These are phyloP conservation scores for Tothia fuscella DNA, from an alignment of 2,329 filamentous ascomycete genomes.

Conservation along the genomic window DNA sequence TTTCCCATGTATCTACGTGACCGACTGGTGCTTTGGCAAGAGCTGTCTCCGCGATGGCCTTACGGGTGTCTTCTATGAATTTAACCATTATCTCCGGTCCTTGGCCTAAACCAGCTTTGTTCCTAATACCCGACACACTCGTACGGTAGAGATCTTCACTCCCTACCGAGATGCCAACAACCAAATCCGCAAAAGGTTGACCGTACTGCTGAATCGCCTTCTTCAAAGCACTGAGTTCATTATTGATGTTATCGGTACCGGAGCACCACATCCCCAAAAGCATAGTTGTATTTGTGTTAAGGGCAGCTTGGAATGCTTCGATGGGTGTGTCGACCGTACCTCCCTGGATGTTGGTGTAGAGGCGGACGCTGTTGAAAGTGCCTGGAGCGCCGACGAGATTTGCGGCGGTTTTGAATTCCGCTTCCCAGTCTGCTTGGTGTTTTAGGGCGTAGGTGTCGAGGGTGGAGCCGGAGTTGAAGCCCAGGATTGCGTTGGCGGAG, in stretches of 20 bases:
- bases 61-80: conserved; percentile 12
- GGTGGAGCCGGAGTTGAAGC: conserved; percentile 24
- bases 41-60: conserved; percentile 13
- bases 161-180: conserved; percentile 26
- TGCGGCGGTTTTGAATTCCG: conserved; percentile 5
- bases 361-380: conserved; percentile 8
- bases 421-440: conserved; percentile 5
- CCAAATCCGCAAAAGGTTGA: conserved; percentile 17
- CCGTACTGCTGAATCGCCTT: conserved; percentile 23
- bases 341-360: conserved; percentile 9
- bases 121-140: conserved; percentile 3
- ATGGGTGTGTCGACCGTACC: conserved; percentile 4
- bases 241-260: conserved; percentile 17
- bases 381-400: conserved; percentile 7
- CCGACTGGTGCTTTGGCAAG: conserved; percentile 15
- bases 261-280: conserved; percentile 26
- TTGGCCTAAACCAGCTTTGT: conserved; percentile 6
- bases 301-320: conserved; percentile 23
- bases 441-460: conserved; percentile 15
- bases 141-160: conserved; percentile 50
- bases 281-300: conserved; percentile 24
- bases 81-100: conserved; percentile 3
- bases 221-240: conserved; percentile 23
- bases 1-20: conserved; percentile 23
- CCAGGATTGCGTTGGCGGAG: too few relatives aligned